A percentile compares a stretch with the other conserved stretches of the same genome.
Evolutionary conservation across 495 filamentous ascomycete genomes (phyloP).

Genomic region (Talaromyces thailandensis): DNA sequence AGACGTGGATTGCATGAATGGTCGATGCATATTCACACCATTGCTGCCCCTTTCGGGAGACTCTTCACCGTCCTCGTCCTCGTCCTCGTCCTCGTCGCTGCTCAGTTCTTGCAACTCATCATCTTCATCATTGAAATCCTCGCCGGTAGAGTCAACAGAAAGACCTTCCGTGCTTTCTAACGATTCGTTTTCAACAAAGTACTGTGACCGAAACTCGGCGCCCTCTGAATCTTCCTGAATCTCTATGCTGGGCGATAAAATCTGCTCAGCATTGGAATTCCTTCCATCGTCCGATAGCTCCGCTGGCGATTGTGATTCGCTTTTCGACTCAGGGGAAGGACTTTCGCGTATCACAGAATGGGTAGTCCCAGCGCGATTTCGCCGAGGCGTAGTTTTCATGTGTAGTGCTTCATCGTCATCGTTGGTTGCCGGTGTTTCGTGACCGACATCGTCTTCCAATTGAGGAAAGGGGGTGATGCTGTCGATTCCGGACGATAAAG

Average conservation of each 20-base stretch:
- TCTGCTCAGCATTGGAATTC: not conserved
- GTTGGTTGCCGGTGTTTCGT: not conserved
- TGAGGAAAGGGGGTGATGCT: slow-evolving; percentile 5
- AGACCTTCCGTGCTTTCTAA: slow-evolving; percentile 18
- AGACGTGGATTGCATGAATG: slow-evolving; percentile 33
- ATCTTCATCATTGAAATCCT: slow-evolving; percentile 7
- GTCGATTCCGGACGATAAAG: slow-evolving; percentile 7
- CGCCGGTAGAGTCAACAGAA: slow-evolving; percentile 4
- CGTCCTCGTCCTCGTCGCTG: slow-evolving; percentile 2
- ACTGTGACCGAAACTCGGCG: slow-evolving; percentile 39
- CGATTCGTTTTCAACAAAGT: slow-evolving; percentile 30
- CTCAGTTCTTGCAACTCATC: slow-evolving; percentile 2
- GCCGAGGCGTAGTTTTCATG: not conserved
- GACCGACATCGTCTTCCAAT: slow-evolving; percentile 1
- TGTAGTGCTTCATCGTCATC: slow-evolving; percentile 3
- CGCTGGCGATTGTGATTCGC: not conserved
- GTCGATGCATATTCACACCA: slow-evolving; percentile 26
- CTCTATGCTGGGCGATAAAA: not conserved
- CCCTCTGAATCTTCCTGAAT: slow-evolving; percentile 18
- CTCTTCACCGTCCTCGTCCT: not conserved
- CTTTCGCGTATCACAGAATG: not conserved
- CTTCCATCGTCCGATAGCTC: not conserved
- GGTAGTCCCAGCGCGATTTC: not conserved
- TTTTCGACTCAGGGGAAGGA: not conserved
- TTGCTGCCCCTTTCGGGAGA: slow-evolving; percentile 8